Percentiles rank a stretch among this genome's conserved stretches.
phyloP scores from a whole-genome alignment of 768 basidiomycete genomes.

The Termitomyces sp. region DNA sequence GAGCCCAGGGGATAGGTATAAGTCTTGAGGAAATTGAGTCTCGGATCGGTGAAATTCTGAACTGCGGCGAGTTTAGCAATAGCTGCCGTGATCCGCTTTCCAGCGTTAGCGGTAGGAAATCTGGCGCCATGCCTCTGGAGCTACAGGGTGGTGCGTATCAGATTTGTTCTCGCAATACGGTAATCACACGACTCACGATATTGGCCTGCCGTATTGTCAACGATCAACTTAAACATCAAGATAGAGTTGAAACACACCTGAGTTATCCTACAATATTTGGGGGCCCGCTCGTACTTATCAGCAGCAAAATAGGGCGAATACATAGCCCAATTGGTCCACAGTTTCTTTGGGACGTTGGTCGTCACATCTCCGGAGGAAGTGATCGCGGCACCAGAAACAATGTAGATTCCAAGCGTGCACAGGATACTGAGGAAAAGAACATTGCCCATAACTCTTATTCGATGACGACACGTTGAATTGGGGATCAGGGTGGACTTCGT shows the following conservation, averaged over 20 bases:
- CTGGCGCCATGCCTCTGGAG: conserved; percentile 81
- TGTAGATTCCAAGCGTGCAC: conserved; percentile 6
- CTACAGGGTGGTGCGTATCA: conserved; percentile 31
- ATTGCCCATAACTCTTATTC: conserved; percentile 2
- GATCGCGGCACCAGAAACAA: neutral
- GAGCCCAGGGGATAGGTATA: conserved; percentile 58
- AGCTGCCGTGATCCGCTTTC: conserved; percentile 38
- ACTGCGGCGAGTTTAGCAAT: conserved; percentile 54
- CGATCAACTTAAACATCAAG: neutral
- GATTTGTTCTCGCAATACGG: neutral
- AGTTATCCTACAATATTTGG: conserved; percentile 46
- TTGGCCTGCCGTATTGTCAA: conserved; percentile 41
- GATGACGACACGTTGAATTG: neutral
- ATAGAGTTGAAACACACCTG: conserved; percentile 37
- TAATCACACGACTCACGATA: conserved; percentile 41
- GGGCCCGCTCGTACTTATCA: conserved; percentile 41
- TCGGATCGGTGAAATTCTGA: conserved; percentile 36
- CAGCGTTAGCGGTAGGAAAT: conserved; percentile 58
- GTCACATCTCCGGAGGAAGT: conserved; percentile 5
- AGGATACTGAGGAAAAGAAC: conserved; percentile 5
- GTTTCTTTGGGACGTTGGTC: conserved; percentile 5
- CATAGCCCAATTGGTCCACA: conserved; percentile 47
- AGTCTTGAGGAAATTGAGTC: conserved; percentile 53
- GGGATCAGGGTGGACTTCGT: neutral
- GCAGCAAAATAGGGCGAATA: conserved; percentile 60